Evolutionary conservation across 140 eudicot genomes (phyloP), one percentile per base, ranked within the genome.

Genomic region (Cichorium intybus): DNA sequence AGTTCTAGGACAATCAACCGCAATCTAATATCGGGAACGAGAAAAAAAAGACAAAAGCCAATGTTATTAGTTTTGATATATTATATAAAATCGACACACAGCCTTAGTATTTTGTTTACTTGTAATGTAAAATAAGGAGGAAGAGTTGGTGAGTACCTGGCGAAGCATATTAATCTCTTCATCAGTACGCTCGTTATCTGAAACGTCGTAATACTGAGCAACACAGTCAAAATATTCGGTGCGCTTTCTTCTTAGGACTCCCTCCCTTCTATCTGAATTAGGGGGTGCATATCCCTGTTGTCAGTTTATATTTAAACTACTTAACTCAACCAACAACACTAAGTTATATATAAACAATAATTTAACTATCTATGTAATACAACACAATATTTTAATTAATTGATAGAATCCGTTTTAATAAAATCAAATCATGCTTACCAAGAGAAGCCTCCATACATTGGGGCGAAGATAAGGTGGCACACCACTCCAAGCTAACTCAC

Each of bases 261-360:
- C 95, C 75, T 88, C 98, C 95, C 98, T 92, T 92, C 98, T 83
- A 88, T 92, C 98, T 88, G 96, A 92, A 92, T 88, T 92, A 88
- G 96, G 85, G 83, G 98, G 98, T 83, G 98, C 98, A 88, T 88
- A 92, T 80, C 98, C 98, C 98, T 88, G 96, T 87, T 72, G 89
- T 88, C 96, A 88, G 89, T 85, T 79, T 73, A 79, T 88, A 37
- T 70, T 85, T 68, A 70, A 83, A n/a, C n/a, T n/a, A 82, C 71
- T 82, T 57, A 67, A 73, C 74, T 68, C 73, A 69, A 71, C 41
- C 18, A 73, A 65, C 21, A 64, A 60, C 45, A 62, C n/a, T 69
- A 52, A 52, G 45, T 56, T n/a, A n/a, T n/a, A n/a, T 59, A 62
- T 34, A 58, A 55, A 57, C 17, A 51, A 28, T 66, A 39, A 24